Base-by-base conservation (phyloP, 1,139 yeast genomes). In the Magnusiomyces ingens region DNA sequence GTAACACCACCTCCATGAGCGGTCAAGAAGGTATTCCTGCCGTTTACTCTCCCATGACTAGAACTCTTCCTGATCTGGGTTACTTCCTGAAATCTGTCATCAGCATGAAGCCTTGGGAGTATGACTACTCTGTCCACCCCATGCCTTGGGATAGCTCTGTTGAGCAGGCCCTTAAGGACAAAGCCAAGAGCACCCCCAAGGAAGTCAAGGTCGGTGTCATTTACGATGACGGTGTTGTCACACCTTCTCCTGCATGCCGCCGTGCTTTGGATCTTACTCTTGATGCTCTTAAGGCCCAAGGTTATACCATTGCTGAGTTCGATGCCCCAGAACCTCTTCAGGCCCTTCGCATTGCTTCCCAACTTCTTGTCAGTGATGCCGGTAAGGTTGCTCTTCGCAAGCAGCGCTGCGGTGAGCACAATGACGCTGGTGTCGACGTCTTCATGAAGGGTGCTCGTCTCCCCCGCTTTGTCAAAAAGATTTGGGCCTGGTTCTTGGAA, bases 291-390 rank as follows among this genome's bases (percentile, higher is more conserved):
- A 68, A 69, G 58, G 72, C 69, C 12, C 78, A 75, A 41, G 89
- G 89, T 21, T 85, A 79, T 60, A 80, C 78, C 55, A 74, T 84
- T 45, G 78, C 84, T 26, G 80, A 78, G 50, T 83, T 85, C 79
- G 74, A 70, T 21, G 75, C 81, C 17, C 77, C 81, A 22, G 73
- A 73, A 13, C 67, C 75, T 18, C 67, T 77, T 17, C 64, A 69
- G 49, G 71, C 71, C 17, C 66, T 73, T 35, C 61, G 70, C 19
- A 65, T 73, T 49, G 73, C 73, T 37, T 68, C 75, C 11, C 75
- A 70, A 57, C 59, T 71, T 51, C 65, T 70, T 35, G 60, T 63
- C 41, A 65, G 69, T 10, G 76, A 72, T 55, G 72, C 67, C 17
- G 66, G 67, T 36, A 60, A 61, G 47, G 59, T 67, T 32, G 69